Evolutionary conservation across 2,329 filamentous ascomycete genomes (phyloP).

Genomic region (Apiospora kogelbergensis): DNA sequence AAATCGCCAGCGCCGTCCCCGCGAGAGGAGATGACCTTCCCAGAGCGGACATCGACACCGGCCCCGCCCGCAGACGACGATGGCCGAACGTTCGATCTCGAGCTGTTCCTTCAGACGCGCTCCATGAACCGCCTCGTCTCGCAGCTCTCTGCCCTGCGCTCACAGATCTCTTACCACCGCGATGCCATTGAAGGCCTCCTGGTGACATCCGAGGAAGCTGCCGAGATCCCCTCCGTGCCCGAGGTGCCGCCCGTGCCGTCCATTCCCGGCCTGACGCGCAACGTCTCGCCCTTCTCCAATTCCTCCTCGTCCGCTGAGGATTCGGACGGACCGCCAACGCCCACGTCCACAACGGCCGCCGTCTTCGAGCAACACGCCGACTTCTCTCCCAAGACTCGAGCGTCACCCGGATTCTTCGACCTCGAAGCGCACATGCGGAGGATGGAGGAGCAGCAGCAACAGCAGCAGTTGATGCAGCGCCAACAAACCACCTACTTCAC

Average conservation of each 20-base stretch:
- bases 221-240: constrained; percentile 17
- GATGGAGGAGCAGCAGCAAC: background rate
- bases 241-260: constrained; percentile 14
- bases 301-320: constrained; percentile 7
- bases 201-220: constrained; percentile 21
- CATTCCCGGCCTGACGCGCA: constrained; percentile 11
- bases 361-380: background rate
- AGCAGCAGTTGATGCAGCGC: background rate
- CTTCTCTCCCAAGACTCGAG: background rate
- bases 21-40: background rate
- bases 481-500: background rate
- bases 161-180: constrained; percentile 50
- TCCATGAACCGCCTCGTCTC: constrained; percentile 50
- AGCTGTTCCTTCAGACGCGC: constrained; percentile 39
- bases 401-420: background rate
- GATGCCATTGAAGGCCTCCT: constrained; percentile 44
- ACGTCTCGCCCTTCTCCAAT: constrained; percentile 3
- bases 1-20: background rate
- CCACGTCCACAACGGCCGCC: constrained; percentile 1
- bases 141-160: constrained; percentile 46
- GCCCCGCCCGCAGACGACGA: constrained; percentile 19
- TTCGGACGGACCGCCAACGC: constrained; percentile 9
- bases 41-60: constrained; percentile 11
- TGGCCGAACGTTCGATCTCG: constrained; percentile 27
- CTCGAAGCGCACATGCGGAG: background rate